These are phyloP conservation scores for Pterocarpus santalinus DNA, from an alignment of 306 rosid species.

Conservation along the genomic window DNA sequence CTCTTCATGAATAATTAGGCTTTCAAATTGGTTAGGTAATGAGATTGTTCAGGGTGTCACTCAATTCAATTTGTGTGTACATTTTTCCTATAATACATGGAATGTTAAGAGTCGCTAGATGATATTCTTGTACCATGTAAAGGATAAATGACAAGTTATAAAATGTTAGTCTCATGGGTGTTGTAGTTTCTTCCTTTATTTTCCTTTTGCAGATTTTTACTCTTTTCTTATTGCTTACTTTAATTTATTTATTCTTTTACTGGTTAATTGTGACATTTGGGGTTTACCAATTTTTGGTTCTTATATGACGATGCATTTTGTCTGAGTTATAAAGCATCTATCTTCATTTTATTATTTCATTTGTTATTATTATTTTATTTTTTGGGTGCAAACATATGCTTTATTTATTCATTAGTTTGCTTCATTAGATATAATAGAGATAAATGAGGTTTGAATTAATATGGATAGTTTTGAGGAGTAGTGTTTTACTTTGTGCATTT, in stretches of 20 bases:
- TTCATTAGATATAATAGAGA: background rate
- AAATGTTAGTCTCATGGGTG: too few relatives aligned
- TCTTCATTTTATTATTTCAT: background rate
- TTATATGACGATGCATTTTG: constrained; percentile 5
- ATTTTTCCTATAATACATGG: too few relatives aligned
- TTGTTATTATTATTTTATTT: background rate
- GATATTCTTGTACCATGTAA: too few relatives aligned
- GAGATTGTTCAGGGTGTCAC: too few relatives aligned
- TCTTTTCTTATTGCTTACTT: background rate
- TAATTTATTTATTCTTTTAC: background rate
- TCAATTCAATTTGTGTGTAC: too few relatives aligned
- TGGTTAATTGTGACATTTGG: constrained; percentile 1
- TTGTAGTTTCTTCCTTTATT: too few relatives aligned
- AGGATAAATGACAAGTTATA: too few relatives aligned
- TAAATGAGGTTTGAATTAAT: background rate
- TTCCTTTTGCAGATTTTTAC: background rate
- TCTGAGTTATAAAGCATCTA: constrained; percentile 17
- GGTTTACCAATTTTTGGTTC: background rate
- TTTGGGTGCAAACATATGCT: background rate
- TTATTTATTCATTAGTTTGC: constrained; percentile 25
- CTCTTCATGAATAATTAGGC: too few relatives aligned
- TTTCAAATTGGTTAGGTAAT: too few relatives aligned
- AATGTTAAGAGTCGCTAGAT: too few relatives aligned
- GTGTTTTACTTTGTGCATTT: background rate
- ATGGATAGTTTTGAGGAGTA: background rate